Percentiles rank a stretch among this genome's conserved stretches.
Evolutionary conservation across 2,329 filamentous ascomycete species (phyloP).

Genomic region (Xylariales sp.): DNA sequence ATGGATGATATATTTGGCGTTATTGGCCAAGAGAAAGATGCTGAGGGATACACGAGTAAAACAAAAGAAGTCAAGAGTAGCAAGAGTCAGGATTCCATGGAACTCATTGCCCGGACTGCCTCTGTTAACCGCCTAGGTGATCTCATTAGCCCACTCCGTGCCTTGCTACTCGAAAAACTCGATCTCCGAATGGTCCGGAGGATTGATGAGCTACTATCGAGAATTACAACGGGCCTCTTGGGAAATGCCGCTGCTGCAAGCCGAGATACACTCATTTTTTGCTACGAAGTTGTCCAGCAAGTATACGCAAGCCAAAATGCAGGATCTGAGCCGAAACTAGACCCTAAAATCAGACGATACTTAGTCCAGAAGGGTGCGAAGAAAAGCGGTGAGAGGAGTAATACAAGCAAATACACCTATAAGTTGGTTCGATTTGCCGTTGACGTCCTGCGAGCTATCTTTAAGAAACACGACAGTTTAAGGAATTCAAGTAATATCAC

Average conservation of each 20-base stretch:
- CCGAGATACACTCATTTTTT: slow-evolving; percentile 89
- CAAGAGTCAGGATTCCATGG: slow-evolving; percentile 98
- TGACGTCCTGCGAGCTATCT: slow-evolving; percentile 84
- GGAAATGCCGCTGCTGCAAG: slow-evolving; percentile 83
- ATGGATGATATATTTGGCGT: slow-evolving; percentile 98
- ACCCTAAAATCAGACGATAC: slow-evolving; percentile 76
- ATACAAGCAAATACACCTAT: slow-evolving; percentile 82
- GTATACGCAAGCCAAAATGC: slow-evolving; percentile 76
- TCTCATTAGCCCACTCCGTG: slow-evolving; percentile 81
- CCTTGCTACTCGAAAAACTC: slow-evolving; percentile 84
- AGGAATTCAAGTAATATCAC: slow-evolving; percentile 82
- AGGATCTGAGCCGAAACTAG: slow-evolving; percentile 64
- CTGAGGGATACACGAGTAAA: slow-evolving; percentile 91
- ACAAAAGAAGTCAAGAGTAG: slow-evolving; percentile 99
- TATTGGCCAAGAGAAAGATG: slow-evolving; percentile 95
- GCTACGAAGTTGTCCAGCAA: slow-evolving; percentile 92
- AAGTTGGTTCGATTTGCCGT: slow-evolving; percentile 90
- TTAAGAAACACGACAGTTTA: slow-evolving; percentile 86
- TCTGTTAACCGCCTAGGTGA: slow-evolving; percentile 79
- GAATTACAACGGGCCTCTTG: slow-evolving; percentile 84
- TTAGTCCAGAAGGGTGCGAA: slow-evolving; percentile 83
- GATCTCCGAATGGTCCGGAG: slow-evolving; percentile 86
- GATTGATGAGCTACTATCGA: slow-evolving; percentile 86
- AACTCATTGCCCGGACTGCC: slow-evolving; percentile 85
- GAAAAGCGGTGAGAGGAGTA: slow-evolving; percentile 76